Evolutionary conservation across 805 yeast species (phyloP).

Genomic region (Wickerhamomyces ciferrii): DNA sequence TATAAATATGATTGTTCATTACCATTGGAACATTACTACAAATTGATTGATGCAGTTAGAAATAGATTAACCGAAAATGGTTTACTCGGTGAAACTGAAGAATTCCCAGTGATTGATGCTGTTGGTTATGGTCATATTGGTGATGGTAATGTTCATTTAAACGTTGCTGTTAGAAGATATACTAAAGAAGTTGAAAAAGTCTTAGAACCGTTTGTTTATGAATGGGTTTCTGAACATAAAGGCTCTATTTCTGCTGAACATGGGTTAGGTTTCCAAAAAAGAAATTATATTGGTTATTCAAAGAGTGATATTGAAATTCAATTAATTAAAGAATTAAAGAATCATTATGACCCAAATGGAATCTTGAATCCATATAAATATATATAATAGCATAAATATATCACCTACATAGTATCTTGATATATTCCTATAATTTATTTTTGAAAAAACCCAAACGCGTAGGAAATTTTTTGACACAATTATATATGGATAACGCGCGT

Average conservation of each 20-base stretch:
- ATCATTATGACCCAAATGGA: conserved; percentile 83
- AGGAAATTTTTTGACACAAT: neutral
- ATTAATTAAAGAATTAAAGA: conserved; percentile 73
- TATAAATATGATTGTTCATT: conserved; percentile 95
- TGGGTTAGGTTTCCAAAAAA: conserved; percentile 96
- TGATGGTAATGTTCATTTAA: conserved; percentile 93
- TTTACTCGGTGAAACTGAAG: conserved; percentile 57
- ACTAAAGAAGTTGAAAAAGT: conserved; percentile 70
- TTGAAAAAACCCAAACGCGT: neutral
- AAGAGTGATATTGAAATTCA: conserved; percentile 67
- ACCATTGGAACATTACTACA: conserved; percentile 78
- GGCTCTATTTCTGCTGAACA: conserved; percentile 98
- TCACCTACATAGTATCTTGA: neutral
- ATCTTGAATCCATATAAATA: conserved; percentile 95
- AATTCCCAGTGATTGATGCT: conserved; percentile 79
- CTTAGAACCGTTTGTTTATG: conserved; percentile 92
- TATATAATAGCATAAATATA: conserved; percentile 33
- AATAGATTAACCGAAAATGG: conserved; percentile 50
- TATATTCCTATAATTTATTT: neutral
- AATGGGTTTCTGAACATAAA: conserved; percentile 63
- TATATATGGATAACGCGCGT: neutral
- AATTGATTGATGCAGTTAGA: conserved; percentile 75
- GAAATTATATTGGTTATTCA: conserved; percentile 80
- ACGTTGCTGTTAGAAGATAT: conserved; percentile 85
- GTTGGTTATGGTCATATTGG: conserved; percentile 99